These are phyloP conservation scores for Plantago coronopus DNA, from an alignment of 305 asterid species.

Conservation along the genomic window DNA sequence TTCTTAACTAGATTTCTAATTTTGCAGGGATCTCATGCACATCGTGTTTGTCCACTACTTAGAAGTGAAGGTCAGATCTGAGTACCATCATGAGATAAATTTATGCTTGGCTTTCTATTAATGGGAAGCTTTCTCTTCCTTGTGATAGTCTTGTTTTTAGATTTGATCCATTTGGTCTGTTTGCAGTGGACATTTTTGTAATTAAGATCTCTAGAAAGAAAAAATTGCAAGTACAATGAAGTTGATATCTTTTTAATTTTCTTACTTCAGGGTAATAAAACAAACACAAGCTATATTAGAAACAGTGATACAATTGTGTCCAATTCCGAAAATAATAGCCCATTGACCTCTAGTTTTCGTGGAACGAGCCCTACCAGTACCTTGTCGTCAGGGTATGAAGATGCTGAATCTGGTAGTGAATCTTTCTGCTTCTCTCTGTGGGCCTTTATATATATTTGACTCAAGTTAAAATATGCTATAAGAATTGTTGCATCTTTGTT, in stretches of 20 bases:
- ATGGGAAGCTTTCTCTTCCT: slow-evolving; percentile 6
- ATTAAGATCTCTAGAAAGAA: not conserved
- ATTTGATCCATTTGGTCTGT: not conserved
- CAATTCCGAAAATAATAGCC: slow-evolving; percentile 59
- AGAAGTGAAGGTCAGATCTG: slow-evolving; percentile 79
- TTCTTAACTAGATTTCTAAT: slow-evolving; percentile 32
- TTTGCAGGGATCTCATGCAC: slow-evolving; percentile 92
- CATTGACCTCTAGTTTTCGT: slow-evolving; percentile 51
- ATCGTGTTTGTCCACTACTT: slow-evolving; percentile 97
- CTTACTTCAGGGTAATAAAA: slow-evolving; percentile 67
- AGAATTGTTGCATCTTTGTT: slow-evolving; percentile 19
- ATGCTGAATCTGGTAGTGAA: slow-evolving; percentile 68
- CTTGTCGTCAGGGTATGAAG: slow-evolving; percentile 75
- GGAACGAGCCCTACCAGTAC: slow-evolving; percentile 85
- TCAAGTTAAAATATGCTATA: slow-evolving; percentile 2
- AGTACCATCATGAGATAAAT: slow-evolving; percentile 5
- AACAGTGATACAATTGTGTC: slow-evolving; percentile 45
- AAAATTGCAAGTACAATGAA: not conserved
- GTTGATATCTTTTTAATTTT: not conserved
- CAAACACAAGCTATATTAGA: slow-evolving; percentile 42
- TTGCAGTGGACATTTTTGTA: slow-evolving; percentile 18
- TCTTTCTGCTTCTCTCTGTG: slow-evolving; percentile 21
- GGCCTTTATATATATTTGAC: not conserved
- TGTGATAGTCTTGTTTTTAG: not conserved
- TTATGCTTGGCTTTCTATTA: not conserved